Evolutionary conservation across 345 rosid species (phyloP).

Genomic region (Psidium guajava): DNA sequence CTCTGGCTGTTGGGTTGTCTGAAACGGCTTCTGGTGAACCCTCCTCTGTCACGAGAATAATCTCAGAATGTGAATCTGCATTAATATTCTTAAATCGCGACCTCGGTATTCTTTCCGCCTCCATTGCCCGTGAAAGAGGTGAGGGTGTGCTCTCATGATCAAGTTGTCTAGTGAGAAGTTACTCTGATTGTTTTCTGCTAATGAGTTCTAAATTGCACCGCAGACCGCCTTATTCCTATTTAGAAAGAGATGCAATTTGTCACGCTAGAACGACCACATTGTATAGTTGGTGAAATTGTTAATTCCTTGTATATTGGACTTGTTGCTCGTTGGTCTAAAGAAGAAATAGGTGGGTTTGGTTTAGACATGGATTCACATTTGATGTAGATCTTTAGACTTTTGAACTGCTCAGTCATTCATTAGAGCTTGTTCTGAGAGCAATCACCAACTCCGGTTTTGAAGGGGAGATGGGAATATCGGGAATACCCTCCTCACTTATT

Average conservation of each 20-base stretch:
- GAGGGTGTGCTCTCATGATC: conserved; percentile 20
- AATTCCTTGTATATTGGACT: neutral
- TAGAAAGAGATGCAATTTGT: neutral
- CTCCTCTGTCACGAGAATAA: conserved; percentile 76
- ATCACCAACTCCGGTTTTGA: neutral
- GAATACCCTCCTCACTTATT: neutral
- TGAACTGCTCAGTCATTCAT: neutral
- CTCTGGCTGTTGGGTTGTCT: conserved; percentile 77
- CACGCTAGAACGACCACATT: neutral
- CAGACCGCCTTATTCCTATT: neutral
- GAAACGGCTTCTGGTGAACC: conserved; percentile 84
- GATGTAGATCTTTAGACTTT: neutral
- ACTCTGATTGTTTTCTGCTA: neutral
- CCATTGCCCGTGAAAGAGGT: conserved; percentile 70
- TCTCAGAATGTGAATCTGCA: conserved; percentile 84
- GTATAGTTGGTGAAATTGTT: neutral
- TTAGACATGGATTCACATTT: neutral
- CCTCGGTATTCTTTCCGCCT: conserved; percentile 79
- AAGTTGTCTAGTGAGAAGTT: neutral
- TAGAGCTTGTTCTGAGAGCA: neutral
- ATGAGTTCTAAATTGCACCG: neutral
- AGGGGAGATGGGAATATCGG: neutral
- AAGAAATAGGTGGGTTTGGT: neutral
- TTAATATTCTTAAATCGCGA: conserved; percentile 78
- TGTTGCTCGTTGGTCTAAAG: neutral